Base-by-base conservation (phyloP, 371 early-diverging fungal species). In the Mucor sp. region DNA sequence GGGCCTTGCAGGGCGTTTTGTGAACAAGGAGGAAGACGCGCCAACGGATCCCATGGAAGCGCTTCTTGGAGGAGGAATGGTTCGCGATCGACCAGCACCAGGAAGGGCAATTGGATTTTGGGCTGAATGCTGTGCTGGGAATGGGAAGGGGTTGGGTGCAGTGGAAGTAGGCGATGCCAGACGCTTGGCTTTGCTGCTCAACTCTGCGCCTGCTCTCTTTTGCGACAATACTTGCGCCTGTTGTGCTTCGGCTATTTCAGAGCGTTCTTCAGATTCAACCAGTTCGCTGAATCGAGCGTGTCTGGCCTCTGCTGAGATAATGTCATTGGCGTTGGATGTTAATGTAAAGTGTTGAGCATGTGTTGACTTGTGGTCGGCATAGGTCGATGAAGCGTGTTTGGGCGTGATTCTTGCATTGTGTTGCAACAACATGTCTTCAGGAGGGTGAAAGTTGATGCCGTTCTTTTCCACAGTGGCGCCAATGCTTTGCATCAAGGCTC, bases 171-270 rank as follows among this genome's bases (percentile, higher is more conserved):
- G 72, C 14, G 67, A 63, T 28, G 58, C 66, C 0, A 67, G 43
- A 32, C 68, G 72, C 33, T 67, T 71, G 12, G 37, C 41, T 14
- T 60, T 65, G 4, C 58, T 60, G 9, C 44, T 33, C 12, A 67
- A 44, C 25, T 72, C 72, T 44, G 57, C 59, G 44, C 67, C 58
- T 6, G 71, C 59, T 62, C 72, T 56, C 37, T 72, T 72, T 50
- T 71, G 67, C 4, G 71, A 61, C 3, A 44, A 61, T 0, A 28
- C 58, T 50, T 59, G 56, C 14, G 71, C 68, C 23, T 23, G 23
- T 35, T 64, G 60, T 19, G 60, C 62, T 25, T 61, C 72, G 2
- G 60, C 68, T 25, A 66, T 58, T 35, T 69, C 69, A 1, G 44
- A 53, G 1, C 69, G 37, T 17, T 65, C 69, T 60, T 72, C 73